Percentiles rank a stretch among this genome's conserved stretches.
Conservation (phyloP, 2,329 filamentous ascomycete genomes). For the Penicillium sp. region DNA sequence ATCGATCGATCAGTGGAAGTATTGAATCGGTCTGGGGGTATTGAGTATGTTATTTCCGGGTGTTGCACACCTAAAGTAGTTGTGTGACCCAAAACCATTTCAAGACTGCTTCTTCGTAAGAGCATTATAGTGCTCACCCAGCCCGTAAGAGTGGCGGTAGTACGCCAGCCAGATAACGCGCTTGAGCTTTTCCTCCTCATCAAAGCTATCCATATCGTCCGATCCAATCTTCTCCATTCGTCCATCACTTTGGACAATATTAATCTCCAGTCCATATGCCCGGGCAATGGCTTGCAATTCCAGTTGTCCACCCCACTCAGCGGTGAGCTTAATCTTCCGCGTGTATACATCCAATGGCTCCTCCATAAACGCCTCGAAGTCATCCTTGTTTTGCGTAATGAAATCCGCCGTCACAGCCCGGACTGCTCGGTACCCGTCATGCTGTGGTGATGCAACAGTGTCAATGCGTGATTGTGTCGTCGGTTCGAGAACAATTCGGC, state of each 20-base stretch:
- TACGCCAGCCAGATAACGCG: conserved; percentile 87
- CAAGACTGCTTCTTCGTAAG: conserved; percentile 52
- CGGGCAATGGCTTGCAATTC: conserved; percentile 83
- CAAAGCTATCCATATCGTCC: conserved; percentile 40
- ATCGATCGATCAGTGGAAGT: neutral
- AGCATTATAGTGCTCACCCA: conserved; percentile 98
- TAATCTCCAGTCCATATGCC: conserved; percentile 76
- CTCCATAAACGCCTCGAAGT: conserved; percentile 85
- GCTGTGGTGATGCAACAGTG: conserved; percentile 38
- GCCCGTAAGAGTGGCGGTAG: conserved; percentile 87
- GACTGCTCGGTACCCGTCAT: conserved; percentile 64
- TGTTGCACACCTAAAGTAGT: neutral
- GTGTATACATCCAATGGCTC: conserved; percentile 74
- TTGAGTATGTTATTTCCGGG: neutral
- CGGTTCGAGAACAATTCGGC: conserved; percentile 32
- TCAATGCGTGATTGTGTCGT: conserved; percentile 32
- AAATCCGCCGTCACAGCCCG: conserved; percentile 72
- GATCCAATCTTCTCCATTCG: conserved; percentile 73
- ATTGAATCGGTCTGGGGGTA: neutral
- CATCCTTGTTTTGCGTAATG: conserved; percentile 71
- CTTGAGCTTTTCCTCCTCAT: conserved; percentile 46
- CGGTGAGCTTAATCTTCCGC: conserved; percentile 76
- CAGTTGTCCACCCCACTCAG: conserved; percentile 93
- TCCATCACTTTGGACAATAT: conserved; percentile 80
- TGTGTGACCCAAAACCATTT: neutral